These are phyloP conservation scores for Phyllostachys edulis DNA, from an alignment of 176 grass and related monocot species.

Conservation along the genomic window DNA sequence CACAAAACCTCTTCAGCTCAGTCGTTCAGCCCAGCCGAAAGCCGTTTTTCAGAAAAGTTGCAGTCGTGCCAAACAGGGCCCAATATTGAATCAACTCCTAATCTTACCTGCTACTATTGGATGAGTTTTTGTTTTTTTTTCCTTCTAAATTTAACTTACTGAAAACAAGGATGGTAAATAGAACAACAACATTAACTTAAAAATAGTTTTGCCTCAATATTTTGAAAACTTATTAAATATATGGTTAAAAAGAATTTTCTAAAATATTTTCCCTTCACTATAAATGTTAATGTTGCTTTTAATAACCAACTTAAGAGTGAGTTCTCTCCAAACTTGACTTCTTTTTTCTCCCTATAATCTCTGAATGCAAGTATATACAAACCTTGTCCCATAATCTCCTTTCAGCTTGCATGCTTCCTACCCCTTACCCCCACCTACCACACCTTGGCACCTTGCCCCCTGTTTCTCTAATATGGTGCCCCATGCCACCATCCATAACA, in stretches of 20 bases:
- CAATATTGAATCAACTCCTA: not conserved
- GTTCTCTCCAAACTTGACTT: not conserved
- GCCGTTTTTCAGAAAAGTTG: too few species aligned
- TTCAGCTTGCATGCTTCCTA: not conserved
- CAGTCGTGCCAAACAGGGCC: too few species aligned
- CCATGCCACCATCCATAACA: not conserved
- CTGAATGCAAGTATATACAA: not conserved
- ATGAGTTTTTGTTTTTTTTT: not conserved
- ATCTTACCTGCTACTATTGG: not conserved
- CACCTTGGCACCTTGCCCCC: not conserved
- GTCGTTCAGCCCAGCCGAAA: too few species aligned
- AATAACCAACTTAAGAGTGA: not conserved
- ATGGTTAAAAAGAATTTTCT: not conserved
- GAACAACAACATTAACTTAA: not conserved
- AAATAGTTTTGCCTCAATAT: not conserved
- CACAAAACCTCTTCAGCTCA: too few species aligned
- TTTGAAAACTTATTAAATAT: not conserved
- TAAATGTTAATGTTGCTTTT: not conserved
- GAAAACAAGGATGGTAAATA: not conserved
- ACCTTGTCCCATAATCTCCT: not conserved
- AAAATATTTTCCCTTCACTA: not conserved
- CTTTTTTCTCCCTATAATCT: not conserved
- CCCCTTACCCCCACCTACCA: slow-evolving; percentile 11
- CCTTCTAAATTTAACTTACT: too few species aligned
- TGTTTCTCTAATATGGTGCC: not conserved